Base-by-base conservation (phyloP, 169 alveolate species). In the Plasmodium knowlesi region DNA sequence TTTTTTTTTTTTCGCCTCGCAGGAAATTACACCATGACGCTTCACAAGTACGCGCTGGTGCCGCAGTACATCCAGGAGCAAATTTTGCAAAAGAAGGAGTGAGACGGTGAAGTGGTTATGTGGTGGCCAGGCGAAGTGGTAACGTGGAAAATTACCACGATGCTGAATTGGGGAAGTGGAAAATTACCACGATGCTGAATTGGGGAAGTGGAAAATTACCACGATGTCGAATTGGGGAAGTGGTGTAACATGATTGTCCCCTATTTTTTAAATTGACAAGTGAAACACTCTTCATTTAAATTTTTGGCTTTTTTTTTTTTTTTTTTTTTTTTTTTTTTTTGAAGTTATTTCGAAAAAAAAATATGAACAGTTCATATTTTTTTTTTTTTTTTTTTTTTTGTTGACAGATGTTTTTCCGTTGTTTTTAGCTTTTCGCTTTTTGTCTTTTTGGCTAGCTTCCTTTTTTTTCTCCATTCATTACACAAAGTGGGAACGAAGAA, bases 21-120 rank as follows among this genome's bases (percentile, higher is more conserved):
- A 89, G 94, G 94, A 14, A 89, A 89, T 53, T 89, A 89, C 78
- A 89, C 86, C n/a, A 89, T 89, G 94, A 61, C 94, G 25, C 90
- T 89, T 61, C 94, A 89, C 61, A 89, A 61, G 79, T 89, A 89
- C 25, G 46, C 90, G n/a, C 73, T 89, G 73, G 94, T 89, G 28
- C 94, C 94, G 6, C 88, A 79, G 39, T 89, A 89, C 30, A 89
- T 89, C 43, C 94, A 89, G 73, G 94, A 89, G 37, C 94, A 89
- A 80, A 79, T 89, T 57, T 89, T 89, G 37, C 90, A 89, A 78
- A 89, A 89, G 83, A 88, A 88, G 94, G 94, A 89, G 2, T 84
- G 78, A 32, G 25, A 8, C 1, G 32, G 25, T 4, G 25, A 74
- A 30, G 37, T 67, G 37, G 14, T 67, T n/a, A n/a, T n/a, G n/a